Evolutionary conservation across 2,329 filamentous ascomycete species (phyloP).

Genomic region (Calonectria crousiana): DNA sequence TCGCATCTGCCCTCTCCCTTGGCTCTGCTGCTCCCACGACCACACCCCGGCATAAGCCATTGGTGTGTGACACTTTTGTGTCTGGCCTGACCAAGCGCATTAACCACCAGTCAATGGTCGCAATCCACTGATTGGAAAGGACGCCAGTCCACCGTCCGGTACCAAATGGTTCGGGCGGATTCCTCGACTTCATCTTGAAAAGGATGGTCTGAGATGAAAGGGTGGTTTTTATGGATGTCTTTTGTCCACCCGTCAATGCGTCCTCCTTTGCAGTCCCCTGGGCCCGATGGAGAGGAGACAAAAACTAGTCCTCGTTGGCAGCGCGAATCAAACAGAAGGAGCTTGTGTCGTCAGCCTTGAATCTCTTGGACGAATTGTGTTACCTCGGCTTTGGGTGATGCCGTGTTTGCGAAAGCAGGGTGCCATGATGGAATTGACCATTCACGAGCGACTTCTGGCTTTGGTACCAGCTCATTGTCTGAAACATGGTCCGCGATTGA

Average conservation of each 20-base stretch:
- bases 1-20: conserved; percentile 41
- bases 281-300: conserved; percentile 79
- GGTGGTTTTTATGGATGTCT: conserved; percentile 94
- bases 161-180: conserved; percentile 47
- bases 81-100: conserved; percentile 70
- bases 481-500: conserved; percentile 16
- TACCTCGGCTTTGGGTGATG: conserved; percentile 30
- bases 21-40: conserved; percentile 52
- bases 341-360: conserved; percentile 39
- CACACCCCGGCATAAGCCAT: conserved; percentile 55
- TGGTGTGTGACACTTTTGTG: conserved; percentile 58
- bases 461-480: conserved; percentile 25
- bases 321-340: conserved; percentile 86
- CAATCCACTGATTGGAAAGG: conserved; percentile 56
- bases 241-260: conserved; percentile 85
- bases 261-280: conserved; percentile 67
- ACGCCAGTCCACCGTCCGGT: conserved; percentile 60
- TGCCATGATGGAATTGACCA: conserved; percentile 24
- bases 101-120: conserved; percentile 60
- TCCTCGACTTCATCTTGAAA: conserved; percentile 62
- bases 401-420: conserved; percentile 36
- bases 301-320: conserved; percentile 94
- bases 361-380: conserved; percentile 27
- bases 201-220: conserved; percentile 64
- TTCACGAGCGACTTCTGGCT: conserved; percentile 27